A percentile compares a stretch with the other conserved stretches of the same genome.
These are phyloP conservation scores for Cercospora zeae-maydis DNA, from an alignment of 2,329 filamentous ascomycete species.

Conservation along the genomic window DNA sequence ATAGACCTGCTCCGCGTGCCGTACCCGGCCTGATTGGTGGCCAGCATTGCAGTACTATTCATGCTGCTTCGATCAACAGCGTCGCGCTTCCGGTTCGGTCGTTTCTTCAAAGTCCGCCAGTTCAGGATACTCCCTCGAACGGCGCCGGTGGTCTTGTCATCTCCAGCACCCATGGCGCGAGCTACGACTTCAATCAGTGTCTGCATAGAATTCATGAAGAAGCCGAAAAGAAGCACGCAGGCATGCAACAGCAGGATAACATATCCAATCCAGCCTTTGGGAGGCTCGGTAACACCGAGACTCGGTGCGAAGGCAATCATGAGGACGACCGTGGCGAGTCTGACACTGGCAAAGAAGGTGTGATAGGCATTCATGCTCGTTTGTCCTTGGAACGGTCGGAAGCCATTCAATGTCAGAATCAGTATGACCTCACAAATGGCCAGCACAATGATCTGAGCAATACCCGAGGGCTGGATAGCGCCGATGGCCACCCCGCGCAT, in stretches of 20 bases:
- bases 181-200: conserved; percentile 86
- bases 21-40: conserved; percentile 23
- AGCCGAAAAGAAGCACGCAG: conserved; percentile 80
- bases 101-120: conserved; percentile 43
- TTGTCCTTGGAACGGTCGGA: conserved; percentile 81
- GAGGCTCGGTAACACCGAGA: conserved; percentile 70
- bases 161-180: conserved; percentile 76
- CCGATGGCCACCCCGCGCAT: conserved; percentile 86
- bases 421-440: conserved; percentile 93
- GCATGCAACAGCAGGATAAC: conserved; percentile 82
- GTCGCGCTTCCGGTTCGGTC: conserved; percentile 38
- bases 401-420: conserved; percentile 80
- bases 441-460: conserved; percentile 86
- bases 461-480: conserved; percentile 85
- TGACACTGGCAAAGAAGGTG: conserved; percentile 72
- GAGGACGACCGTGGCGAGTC: conserved; percentile 62
- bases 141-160: conserved; percentile 52
- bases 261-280: conserved; percentile 95
- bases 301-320: conserved; percentile 72
- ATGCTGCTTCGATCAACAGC: conserved; percentile 70
- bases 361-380: conserved; percentile 99
- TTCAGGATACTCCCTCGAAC: conserved; percentile 77
- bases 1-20: conserved; percentile 56
- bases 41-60: conserved; percentile 76
- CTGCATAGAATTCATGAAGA: conserved; percentile 87